A percentile compares a stretch with the other conserved stretches of the same genome.
These are phyloP conservation scores for Grammothele lineata DNA, from an alignment of 768 basidiomycete genomes.

Conservation along the genomic window DNA sequence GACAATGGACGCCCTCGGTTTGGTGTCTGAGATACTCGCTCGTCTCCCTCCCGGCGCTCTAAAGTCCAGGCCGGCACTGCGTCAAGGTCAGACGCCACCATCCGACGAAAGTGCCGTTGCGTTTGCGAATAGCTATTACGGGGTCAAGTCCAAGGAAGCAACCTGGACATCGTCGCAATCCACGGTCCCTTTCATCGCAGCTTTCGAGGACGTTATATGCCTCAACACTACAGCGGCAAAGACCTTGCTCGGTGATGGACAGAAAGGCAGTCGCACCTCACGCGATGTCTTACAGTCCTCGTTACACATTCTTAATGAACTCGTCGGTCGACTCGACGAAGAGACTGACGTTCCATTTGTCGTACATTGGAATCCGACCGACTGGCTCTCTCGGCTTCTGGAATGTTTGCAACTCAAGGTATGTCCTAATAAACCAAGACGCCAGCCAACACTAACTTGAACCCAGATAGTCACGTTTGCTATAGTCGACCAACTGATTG, in stretches of 20 bases:
- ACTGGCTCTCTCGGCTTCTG: slow-evolving; percentile 61
- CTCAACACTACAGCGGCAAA: slow-evolving; percentile 9
- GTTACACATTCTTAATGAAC: slow-evolving; percentile 46
- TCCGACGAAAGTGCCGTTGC: slow-evolving; percentile 24
- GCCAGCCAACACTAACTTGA: neutral
- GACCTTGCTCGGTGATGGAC: slow-evolving; percentile 29
- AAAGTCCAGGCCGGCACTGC: slow-evolving; percentile 14
- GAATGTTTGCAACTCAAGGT: slow-evolving; percentile 55
- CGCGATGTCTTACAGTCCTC: slow-evolving; percentile 52
- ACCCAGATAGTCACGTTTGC: slow-evolving; percentile 59
- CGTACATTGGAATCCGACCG: slow-evolving; percentile 55
- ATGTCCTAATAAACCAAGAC: slow-evolving; percentile 9
- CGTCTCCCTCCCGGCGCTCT: slow-evolving; percentile 17
- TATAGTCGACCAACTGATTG: slow-evolving; percentile 59
- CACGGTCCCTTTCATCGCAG: slow-evolving; percentile 49
- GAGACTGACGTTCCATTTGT: slow-evolving; percentile 27
- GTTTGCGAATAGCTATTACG: slow-evolving; percentile 64
- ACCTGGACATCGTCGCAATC: slow-evolving; percentile 17
- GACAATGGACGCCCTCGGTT: slow-evolving; percentile 9
- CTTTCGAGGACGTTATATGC: slow-evolving; percentile 48
- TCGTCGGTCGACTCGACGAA: slow-evolving; percentile 41
- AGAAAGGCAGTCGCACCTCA: slow-evolving; percentile 18
- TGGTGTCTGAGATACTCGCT: slow-evolving; percentile 19
- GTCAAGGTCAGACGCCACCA: neutral
- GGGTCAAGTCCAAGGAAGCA: slow-evolving; percentile 23